These are phyloP conservation scores for Epithele typhae DNA, from an alignment of 768 basidiomycete species.

Conservation along the genomic window DNA sequence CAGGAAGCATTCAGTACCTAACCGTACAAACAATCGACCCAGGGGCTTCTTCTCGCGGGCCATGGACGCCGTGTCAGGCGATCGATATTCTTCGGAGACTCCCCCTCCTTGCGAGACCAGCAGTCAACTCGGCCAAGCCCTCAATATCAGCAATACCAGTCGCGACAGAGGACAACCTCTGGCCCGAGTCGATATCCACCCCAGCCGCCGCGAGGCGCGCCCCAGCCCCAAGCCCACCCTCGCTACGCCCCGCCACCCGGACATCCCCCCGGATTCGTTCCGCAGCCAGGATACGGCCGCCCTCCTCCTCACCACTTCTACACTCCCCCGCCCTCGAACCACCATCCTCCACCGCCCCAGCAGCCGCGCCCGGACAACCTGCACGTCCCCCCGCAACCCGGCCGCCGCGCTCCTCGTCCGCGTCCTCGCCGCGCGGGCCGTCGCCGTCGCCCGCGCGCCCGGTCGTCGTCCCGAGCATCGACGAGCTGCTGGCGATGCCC, in stretches of 20 bases:
- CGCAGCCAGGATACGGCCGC: conserved; percentile 5
- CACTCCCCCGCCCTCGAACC: not conserved
- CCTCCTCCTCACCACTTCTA: not conserved
- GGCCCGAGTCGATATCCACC: conserved; percentile 33
- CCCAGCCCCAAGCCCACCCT: not conserved
- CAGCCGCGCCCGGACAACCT: conserved; percentile 16
- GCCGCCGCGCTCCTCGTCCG: conserved; percentile 38
- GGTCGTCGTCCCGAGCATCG: conserved; percentile 49
- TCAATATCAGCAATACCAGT: conserved; percentile 10
- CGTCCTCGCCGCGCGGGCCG: conserved; percentile 14
- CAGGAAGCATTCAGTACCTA: conserved; percentile 60
- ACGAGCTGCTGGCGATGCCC: conserved; percentile 62
- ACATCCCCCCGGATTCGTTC: conserved; percentile 4
- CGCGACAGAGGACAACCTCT: conserved; percentile 24
- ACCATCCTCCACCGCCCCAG: conserved; percentile 13
- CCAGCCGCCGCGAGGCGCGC: not conserved
- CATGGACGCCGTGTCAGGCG: conserved; percentile 26
- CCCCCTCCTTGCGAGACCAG: too few relatives aligned
- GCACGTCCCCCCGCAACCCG: conserved; percentile 17
- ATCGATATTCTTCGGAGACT: conserved; percentile 18
- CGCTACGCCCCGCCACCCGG: conserved; percentile 7
- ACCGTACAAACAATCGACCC: conserved; percentile 24
- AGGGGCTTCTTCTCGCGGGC: conserved; percentile 45
- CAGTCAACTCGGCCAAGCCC: conserved; percentile 11
- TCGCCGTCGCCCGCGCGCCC: conserved; percentile 23